Base-by-base conservation (phyloP, 768 basidiomycete species). In the Rubroboletus satanas region DNA sequence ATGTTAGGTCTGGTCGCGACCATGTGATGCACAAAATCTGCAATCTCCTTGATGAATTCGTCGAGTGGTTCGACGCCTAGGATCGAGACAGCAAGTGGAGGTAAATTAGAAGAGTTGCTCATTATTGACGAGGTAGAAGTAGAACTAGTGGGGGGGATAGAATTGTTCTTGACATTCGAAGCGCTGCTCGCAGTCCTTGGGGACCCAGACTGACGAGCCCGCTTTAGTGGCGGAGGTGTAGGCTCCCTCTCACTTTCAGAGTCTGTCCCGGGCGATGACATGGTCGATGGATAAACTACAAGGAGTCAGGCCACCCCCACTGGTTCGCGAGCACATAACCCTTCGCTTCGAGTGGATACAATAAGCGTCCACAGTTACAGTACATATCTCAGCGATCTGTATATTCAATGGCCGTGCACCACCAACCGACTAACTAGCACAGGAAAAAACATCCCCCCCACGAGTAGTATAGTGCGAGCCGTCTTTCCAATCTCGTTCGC, bases 41-140 rank as follows among this genome's bases (percentile, higher is more conserved):
- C 93, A 52, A 97, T 80, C 67, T 93, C 90, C 67, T 84, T 84
- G 68, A 93, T 93, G 67, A 97, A 94, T 66, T 96, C 94, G 70
- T 97, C 94, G 31, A 92, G 75, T 2, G 93, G 93, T 66, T 95
- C 93, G 47, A 93, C 85, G 50, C 88, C 89, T 29, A 97, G 82
- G 59, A 95, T 91, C 15, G 88, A 90, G 39, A 86, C 76, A 2
- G 87, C 87, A 38, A 90, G 80, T 4, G 85, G 86, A 5, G 84
- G 85, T 17, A 87, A 66, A 49, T 56, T 60, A 31, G 66, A 50
- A 37, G 57, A 32, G 41, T 62, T 61, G 71, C 59, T 56, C 69
- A 69, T 71, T 32, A 44, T 53, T 31, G 69, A 55, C 31, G 59
- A 32, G 41, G 56, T 45, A 47, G 59, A 43, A 21, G 31, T 50